These are phyloP conservation scores for Suillus tomentosus DNA, from an alignment of 768 basidiomycete species.

Conservation along the genomic window DNA sequence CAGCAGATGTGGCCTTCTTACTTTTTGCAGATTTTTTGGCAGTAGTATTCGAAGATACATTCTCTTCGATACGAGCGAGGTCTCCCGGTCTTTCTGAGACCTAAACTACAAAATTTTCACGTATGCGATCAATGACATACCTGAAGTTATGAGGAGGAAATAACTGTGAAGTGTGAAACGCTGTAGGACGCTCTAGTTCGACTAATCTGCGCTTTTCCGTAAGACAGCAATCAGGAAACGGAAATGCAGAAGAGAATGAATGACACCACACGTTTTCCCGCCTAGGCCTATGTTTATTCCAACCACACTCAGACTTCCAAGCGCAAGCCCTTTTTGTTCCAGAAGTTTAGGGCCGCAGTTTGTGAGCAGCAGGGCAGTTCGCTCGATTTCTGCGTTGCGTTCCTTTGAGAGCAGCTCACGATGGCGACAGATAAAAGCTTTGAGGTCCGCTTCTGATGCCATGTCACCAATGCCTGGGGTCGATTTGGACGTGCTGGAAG, in stretches of 20 bases:
- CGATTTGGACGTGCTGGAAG: neutral
- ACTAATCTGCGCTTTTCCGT: slow-evolving; percentile 64
- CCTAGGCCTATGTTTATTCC: slow-evolving; percentile 84
- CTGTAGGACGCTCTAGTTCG: slow-evolving; percentile 81
- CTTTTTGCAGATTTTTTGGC: slow-evolving; percentile 44
- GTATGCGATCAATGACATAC: slow-evolving; percentile 36
- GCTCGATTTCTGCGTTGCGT: slow-evolving; percentile 81
- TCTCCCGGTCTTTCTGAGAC: slow-evolving; percentile 71
- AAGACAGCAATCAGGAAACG: slow-evolving; percentile 16
- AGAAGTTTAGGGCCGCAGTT: slow-evolving; percentile 83
- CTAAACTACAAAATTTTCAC: slow-evolving; percentile 1
- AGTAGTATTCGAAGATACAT: slow-evolving; percentile 44
- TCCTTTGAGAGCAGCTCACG: slow-evolving; percentile 67
- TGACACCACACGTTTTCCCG: slow-evolving; percentile 74
- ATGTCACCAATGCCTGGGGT: slow-evolving; percentile 1
- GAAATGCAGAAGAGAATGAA: neutral
- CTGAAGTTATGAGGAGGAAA: slow-evolving; percentile 90
- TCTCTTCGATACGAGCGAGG: slow-evolving; percentile 81
- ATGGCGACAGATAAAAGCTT: slow-evolving; percentile 68
- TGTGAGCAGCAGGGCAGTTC: slow-evolving; percentile 75
- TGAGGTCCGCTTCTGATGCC: slow-evolving; percentile 37
- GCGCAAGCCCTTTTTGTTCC: slow-evolving; percentile 84
- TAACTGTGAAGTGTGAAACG: slow-evolving; percentile 66
- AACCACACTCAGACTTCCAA: slow-evolving; percentile 71
- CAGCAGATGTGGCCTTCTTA: slow-evolving; percentile 40